Evolutionary conservation across 1,284 basidiomycete genomes (phyloP), one percentile per base, ranked within the genome.

Genomic region (Earliella scabrosa): DNA sequence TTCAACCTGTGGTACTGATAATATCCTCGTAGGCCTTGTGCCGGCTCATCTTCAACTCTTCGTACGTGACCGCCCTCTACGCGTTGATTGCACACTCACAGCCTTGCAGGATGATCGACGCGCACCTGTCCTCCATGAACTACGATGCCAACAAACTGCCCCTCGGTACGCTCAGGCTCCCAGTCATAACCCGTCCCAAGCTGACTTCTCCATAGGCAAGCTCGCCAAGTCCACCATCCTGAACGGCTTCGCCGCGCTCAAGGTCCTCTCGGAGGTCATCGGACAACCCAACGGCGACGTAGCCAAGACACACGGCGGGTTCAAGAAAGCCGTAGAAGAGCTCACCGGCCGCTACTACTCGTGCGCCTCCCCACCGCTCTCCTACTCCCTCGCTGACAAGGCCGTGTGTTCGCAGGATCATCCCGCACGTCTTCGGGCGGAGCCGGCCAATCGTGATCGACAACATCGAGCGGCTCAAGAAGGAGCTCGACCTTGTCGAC

Each of bases 121-220:
- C 81, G 0, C 76, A 79, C 21, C 68, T 88, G 63, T 81, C 81
- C n/a, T 80, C 82, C 3, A 84, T 88, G 83, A 86, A 87, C 64
- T 88, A 88, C 63, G 86, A 88, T 64, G 85, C 83, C 3, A 83
- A 83, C 62, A 88, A 88, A 65, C 75, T 88, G 21, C 86, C 86
- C 14, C 78, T 88, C 10, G 85, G 82, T 76, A 71, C 57, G 51
- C 18, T 48, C 49, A 7, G 6, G 36, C 41, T 50, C 31, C 31
- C 52, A 35, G 11, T 45, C 14, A 20, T 10, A 11, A 3, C 39
- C 8, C n/a, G 4, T 16, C 9, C 8, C 5, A 31, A 58, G 23
- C 38, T 38, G 20, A 65, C 27, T n/a, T 34, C 18, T 31, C 35
- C 54, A 39, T 35, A 84, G 82, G 83, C 43, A 85, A 83, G 72